Evolutionary conservation across 1,284 basidiomycete species (phyloP), one percentile per base, ranked within the genome.

Genomic region (Tilletia walkeri): DNA sequence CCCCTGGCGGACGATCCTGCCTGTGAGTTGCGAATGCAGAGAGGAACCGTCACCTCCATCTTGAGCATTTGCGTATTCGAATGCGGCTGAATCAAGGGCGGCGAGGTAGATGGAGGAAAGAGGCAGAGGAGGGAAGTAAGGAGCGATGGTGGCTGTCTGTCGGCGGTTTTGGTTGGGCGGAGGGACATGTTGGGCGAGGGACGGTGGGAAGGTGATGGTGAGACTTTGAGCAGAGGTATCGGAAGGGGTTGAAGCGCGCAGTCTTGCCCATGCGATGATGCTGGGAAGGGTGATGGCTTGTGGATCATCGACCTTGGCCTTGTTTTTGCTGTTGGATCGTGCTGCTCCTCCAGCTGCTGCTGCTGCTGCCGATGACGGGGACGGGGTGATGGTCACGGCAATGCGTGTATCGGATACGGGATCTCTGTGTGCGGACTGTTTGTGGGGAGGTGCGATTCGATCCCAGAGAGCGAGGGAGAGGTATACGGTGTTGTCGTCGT

Each of bases 81-180:
- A 77, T 68, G 73, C 73, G 18, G 61, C 59, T n/a, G 24, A 39
- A 20, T 73, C 72, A 3, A 72, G 70, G 18, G 78, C 78, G 41
- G 73, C 70, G 9, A 81, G 71, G 67, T 76, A 78, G 14, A 75
- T 74, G 34, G 73, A 67, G 4, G 75, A 72, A 30, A 73, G 76
- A 48, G 71, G 54, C 36, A 82, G 41, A 1, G 75, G 71, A 12
- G 61, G 6, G 69, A 65, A 20, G 73, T 61, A 53, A 69, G 72
- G 1, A 16, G 34, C 63, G 59, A 63, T 63, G 59, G 34, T 18
- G 59, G 59, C 59, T 45, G 41, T 45, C 14, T 30, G 24, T 30
- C 24, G 24, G 24, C 24, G 24, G 41, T 45, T 7, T 63, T 36
- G 36, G 59, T 9, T 36, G 30, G 36, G 34, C 6, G 56, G 16